Evolutionary conservation across 345 rosid genomes (phyloP).

Genomic region (Lenwebbia sp.): DNA sequence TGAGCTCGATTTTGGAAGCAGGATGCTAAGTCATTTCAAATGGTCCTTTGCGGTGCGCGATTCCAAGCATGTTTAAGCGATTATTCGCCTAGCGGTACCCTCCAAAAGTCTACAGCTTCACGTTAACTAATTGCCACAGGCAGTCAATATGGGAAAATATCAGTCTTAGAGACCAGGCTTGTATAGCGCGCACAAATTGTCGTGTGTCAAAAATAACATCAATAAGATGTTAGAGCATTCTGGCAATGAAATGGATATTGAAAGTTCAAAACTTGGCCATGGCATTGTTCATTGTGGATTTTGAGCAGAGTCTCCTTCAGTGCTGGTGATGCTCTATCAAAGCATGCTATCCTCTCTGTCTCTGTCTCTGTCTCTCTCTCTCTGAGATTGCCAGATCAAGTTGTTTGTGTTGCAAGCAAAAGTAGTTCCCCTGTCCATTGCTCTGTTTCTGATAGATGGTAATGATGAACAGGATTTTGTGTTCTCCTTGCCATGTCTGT

Average conservation of each 20-base stretch:
- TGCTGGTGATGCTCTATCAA: constrained; percentile 46
- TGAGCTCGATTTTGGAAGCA: too few species aligned
- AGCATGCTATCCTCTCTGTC: constrained; percentile 20
- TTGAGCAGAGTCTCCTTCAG: constrained; percentile 34
- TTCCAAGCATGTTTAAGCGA: too few species aligned
- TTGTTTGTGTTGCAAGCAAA: constrained; percentile 13
- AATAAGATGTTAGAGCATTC: not conserved
- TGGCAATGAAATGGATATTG: not conserved
- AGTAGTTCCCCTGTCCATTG: not conserved
- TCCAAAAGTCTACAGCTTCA: too few species aligned
- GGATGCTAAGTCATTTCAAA: too few species aligned
- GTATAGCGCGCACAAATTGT: not conserved
- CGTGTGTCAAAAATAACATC: not conserved
- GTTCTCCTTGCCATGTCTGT: not conserved
- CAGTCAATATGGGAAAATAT: not conserved
- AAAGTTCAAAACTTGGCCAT: too few species aligned
- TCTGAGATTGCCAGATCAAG: not conserved
- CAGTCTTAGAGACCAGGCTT: not conserved
- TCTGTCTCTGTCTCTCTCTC: not conserved
- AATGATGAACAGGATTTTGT: not conserved
- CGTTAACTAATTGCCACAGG: not conserved
- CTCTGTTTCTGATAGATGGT: not conserved
- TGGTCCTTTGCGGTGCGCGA: too few species aligned
- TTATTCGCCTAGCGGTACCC: not conserved
- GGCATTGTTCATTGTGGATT: not conserved